A percentile compares a stretch with the other conserved stretches of the same genome.
Conservation (phyloP, 257 asterid genomes). For the Solanum commersonii region DNA sequence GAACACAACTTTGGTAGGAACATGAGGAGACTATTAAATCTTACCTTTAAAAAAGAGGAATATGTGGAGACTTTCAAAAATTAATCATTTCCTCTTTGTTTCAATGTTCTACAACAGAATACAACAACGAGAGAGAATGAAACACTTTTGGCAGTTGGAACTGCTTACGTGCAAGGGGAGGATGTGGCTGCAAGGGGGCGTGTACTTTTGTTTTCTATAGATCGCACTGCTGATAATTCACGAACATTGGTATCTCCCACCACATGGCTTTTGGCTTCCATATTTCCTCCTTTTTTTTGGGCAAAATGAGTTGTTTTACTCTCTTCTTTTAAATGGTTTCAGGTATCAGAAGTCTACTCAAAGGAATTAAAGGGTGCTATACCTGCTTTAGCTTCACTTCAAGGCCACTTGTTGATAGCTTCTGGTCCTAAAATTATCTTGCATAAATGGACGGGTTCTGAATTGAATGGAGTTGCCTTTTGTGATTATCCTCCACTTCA, state of each 20-base stretch:
- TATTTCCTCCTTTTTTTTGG: background rate
- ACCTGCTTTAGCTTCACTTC: conserved; percentile 95
- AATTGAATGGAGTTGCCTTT: conserved; percentile 84
- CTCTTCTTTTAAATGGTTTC: conserved; percentile 14
- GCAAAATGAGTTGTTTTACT: conserved; percentile 7
- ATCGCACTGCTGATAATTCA: conserved; percentile 49
- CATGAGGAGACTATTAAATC: background rate
- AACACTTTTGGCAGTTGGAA: conserved; percentile 90
- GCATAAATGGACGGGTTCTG: conserved; percentile 97
- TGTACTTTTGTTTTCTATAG: conserved; percentile 69
- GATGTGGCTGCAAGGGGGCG: conserved; percentile 99
- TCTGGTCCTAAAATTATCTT: conserved; percentile 92
- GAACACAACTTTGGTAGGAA: background rate
- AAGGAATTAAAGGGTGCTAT: conserved; percentile 98
- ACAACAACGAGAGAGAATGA: conserved; percentile 70
- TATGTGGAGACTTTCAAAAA: background rate
- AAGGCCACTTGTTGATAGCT: conserved; percentile 87
- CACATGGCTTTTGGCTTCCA: background rate
- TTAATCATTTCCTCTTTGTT: background rate
- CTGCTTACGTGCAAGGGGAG: conserved; percentile 98
- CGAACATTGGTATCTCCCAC: conserved; percentile 44
- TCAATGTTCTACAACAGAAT: conserved; percentile 35
- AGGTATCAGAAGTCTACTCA: conserved; percentile 85
- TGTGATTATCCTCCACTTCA: conserved; percentile 90
- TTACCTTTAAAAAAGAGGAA: background rate